A percentile compares a stretch with the other conserved stretches of the same genome.
These are phyloP conservation scores for Scheffersomyces titani DNA, from an alignment of 1,139 yeast species.

Conservation along the genomic window DNA sequence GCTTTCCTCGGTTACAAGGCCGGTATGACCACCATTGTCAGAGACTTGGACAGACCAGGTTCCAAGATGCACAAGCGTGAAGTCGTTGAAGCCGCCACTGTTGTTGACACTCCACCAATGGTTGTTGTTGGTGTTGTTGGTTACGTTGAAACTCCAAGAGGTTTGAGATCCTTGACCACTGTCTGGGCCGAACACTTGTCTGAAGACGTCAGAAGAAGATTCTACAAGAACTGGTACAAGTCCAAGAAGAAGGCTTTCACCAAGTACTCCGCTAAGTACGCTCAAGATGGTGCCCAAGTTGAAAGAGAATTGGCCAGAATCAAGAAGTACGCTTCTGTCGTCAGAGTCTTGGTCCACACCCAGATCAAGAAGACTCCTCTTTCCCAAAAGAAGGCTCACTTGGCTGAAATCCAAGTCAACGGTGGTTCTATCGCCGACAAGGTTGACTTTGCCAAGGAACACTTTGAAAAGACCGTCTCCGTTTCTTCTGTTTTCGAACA, in stretches of 20 bases:
- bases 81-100: constrained; percentile 98
- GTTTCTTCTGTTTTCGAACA: constrained; percentile 97
- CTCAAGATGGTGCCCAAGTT: constrained; percentile 84
- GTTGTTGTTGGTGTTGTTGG: constrained; percentile 99
- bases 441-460: constrained; percentile 98
- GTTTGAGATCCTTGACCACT: constrained; percentile 98
- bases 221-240: constrained; percentile 99
- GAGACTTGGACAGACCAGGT: constrained; percentile 99
- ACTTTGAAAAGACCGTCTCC: constrained; percentile 97
- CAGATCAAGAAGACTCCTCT: constrained; percentile 99
- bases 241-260: constrained; percentile 99
- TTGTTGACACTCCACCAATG: constrained; percentile 98
- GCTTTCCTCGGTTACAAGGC: constrained; percentile 99
- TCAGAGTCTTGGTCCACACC: constrained; percentile 99
- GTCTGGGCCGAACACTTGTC: constrained; percentile 99
- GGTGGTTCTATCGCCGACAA: constrained; percentile 99
- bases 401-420: constrained; percentile 99
- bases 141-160: constrained; percentile 99
- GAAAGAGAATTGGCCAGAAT: constrained; percentile 98
- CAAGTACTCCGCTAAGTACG: constrained; percentile 99
- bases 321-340: constrained; percentile 96
- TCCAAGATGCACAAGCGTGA: constrained; percentile 99
- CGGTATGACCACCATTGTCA: constrained; percentile 99
- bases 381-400: constrained; percentile 99
- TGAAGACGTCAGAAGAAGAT: constrained; percentile 99